Conservation (phyloP, 257 asterid genomes). For the Orobanche coerulescens region DNA sequence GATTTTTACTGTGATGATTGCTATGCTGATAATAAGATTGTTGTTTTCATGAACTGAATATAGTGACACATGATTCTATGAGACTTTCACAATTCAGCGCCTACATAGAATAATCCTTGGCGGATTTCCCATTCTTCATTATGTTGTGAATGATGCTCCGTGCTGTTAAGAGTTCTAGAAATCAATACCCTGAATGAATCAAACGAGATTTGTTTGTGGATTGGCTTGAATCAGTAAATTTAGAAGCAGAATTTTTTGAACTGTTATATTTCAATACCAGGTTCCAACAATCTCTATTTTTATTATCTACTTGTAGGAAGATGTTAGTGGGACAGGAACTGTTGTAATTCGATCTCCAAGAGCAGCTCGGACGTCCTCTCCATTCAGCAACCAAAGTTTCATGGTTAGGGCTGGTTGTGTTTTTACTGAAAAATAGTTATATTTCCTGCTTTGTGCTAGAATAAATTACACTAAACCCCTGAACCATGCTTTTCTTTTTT, state of each 20-base stretch:
- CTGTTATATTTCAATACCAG: neutral
- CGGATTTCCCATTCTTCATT: neutral
- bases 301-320: conserved; percentile 51
- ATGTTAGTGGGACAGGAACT: conserved; percentile 73
- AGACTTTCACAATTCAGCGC: conserved; percentile 6
- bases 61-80: neutral
- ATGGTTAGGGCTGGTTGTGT: conserved; percentile 35
- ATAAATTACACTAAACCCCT: no score
- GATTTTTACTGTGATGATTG: neutral
- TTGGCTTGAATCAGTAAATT: neutral
- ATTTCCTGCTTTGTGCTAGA: conserved; percentile 18
- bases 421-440: neutral
- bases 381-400: conserved; percentile 56
- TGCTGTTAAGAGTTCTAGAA: neutral
- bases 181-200: neutral
- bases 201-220: neutral
- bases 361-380: conserved; percentile 50
- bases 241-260: neutral
- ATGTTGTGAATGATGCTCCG: neutral
- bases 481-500: no score
- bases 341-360: conserved; percentile 82
- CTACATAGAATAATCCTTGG: conserved; percentile 3
- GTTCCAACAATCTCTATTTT: conserved; percentile 1
- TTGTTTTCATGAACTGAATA: conserved; percentile 7
- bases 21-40: neutral